phyloP scores from a whole-genome alignment of 1,284 basidiomycete species.

The Pascua guehoae region DNA sequence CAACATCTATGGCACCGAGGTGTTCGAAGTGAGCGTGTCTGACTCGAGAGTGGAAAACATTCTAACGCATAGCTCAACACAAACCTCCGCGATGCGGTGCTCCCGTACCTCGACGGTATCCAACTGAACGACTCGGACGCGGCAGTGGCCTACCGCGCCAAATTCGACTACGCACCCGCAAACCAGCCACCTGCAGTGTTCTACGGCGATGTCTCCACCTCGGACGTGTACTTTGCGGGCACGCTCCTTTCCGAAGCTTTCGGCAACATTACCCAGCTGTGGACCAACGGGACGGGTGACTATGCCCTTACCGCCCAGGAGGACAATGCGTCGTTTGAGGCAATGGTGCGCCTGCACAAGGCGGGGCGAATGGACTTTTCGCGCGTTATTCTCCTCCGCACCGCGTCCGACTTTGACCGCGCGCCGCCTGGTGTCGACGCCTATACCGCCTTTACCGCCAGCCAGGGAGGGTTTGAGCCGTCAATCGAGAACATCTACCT shows the following conservation, averaged over 20 bases:
- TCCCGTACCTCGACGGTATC: constrained; percentile 41
- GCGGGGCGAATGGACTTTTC: constrained; percentile 52
- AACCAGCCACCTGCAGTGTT: constrained; percentile 45
- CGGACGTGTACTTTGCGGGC: constrained; percentile 54
- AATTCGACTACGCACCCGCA: constrained; percentile 47
- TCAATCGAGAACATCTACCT: constrained; percentile 40
- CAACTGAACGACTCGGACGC: constrained; percentile 48
- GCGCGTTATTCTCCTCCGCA: constrained; percentile 54
- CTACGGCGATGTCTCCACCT: constrained; percentile 51
- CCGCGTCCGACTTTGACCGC: constrained; percentile 54
- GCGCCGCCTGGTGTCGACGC: constrained; percentile 36
- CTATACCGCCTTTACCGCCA: constrained; percentile 32
- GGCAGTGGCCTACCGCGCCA: constrained; percentile 32
- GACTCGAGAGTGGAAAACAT: no score
- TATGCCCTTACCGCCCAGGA: constrained; percentile 56
- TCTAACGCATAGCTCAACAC: constrained; percentile 47
- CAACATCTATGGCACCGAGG: constrained; percentile 55
- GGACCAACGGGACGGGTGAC: constrained; percentile 40
- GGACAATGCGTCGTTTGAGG: constrained; percentile 55
- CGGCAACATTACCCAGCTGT: constrained; percentile 51
- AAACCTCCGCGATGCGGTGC: constrained; percentile 49
- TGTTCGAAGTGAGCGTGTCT: constrained; percentile 44
- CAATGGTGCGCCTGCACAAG: constrained; percentile 51
- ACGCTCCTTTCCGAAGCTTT: constrained; percentile 48
- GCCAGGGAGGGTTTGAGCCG: constrained; percentile 38